Evolutionary conservation across 768 basidiomycete genomes (phyloP), one percentile per base, ranked within the genome.

Genomic region (Austroboletus eburneus): DNA sequence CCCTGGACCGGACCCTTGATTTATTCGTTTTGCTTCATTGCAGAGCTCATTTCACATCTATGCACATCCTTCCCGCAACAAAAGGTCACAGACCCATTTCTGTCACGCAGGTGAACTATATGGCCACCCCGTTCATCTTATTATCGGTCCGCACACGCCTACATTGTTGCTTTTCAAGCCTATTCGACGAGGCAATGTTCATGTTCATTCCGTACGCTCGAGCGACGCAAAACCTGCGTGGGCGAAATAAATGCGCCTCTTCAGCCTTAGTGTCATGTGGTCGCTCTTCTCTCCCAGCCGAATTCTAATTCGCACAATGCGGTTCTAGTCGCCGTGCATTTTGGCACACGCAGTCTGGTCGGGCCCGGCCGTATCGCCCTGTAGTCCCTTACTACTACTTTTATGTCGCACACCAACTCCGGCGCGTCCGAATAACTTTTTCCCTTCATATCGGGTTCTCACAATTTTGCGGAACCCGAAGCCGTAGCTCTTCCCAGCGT

Each of bases 151-250:
- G 30, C 21, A 36, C 27, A 32, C 22, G 13, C 8, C 17, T 9
- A n/a, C 30, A 20, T 24, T 10, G 16, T 38, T n/a, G n/a, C 39
- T 24, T 24, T 18, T 12, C 13, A 10, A 2, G 25, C 37, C 24
- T 27, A 16, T 24, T 24, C 21, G 27, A 41, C 24, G 23, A 27
- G 48, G 25, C 23, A 16, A 51, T 10, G 22, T 21, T 29, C 27
- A 9, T 22, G 27, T 23, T 35, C 41, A 14, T 25, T 23, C 24
- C 42, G 39, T 41, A 20, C 9, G 43, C 47, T 43, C 23, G 54
- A 40, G 55, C 57, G 55, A 50, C 55, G 55, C 46, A 24, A 22
- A 6, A 18, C 8, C 8, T 22, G 41, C 47, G 20, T 36, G 20
- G 29, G 35, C 42, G 37, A 43, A 39, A 50, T 17, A n/a, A 10